Evolutionary conservation across 306 rosid species (phyloP).

Genomic region (Dryas drummondii): DNA sequence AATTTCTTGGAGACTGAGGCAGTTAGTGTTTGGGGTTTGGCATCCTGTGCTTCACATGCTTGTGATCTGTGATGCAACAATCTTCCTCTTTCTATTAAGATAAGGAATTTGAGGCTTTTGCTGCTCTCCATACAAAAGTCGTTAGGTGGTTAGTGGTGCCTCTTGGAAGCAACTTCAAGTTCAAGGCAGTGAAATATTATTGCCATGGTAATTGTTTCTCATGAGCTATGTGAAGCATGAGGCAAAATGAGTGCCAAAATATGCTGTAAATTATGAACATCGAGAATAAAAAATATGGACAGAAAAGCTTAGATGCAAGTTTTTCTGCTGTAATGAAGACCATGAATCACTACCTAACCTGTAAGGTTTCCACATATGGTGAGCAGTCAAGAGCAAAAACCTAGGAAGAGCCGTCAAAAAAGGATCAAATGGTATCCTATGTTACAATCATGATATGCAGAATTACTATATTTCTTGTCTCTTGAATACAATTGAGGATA

Average conservation of each 20-base stretch:
- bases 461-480: too few species aligned
- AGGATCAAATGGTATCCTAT: too few species aligned
- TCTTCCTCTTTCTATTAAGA: neutral
- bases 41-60: neutral
- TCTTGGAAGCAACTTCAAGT: neutral
- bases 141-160: neutral
- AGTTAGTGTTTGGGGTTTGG: neutral
- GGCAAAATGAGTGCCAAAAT: neutral
- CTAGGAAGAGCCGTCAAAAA: too few species aligned
- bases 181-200: neutral
- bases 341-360: neutral
- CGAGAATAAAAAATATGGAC: neutral
- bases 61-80: neutral
- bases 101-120: neutral
- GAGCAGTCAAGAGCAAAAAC: too few species aligned
- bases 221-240: neutral
- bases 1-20: neutral
- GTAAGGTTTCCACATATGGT: too few species aligned
- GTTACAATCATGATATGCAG: too few species aligned
- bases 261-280: slow-evolving; percentile 7
- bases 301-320: neutral
- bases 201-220: neutral
- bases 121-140: neutral
- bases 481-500: too few species aligned
- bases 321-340: neutral